Conservation (phyloP, 495 filamentous ascomycete species). For the Penicillium canariense region DNA sequence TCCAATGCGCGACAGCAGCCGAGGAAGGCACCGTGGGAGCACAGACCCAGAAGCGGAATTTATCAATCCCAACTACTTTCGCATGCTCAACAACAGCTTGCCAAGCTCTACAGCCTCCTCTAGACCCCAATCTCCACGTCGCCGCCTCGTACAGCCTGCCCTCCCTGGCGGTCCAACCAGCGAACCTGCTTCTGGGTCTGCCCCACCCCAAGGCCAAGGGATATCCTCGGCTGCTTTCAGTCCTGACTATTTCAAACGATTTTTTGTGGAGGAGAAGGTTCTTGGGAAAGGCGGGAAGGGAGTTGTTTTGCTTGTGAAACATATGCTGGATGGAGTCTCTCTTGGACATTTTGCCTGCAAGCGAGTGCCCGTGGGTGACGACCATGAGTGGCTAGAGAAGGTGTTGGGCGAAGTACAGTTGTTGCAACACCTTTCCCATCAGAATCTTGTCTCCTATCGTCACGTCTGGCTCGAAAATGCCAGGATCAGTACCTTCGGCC, state of each 20-base stretch:
- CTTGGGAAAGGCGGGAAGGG: slow-evolving; percentile 91
- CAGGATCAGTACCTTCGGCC: slow-evolving; percentile 77
- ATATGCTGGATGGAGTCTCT: slow-evolving; percentile 82
- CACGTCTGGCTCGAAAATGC: slow-evolving; percentile 96
- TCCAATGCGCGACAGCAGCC: slow-evolving; percentile 56
- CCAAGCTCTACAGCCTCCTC: slow-evolving; percentile 50
- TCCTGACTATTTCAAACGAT: slow-evolving; percentile 83
- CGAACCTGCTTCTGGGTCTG: slow-evolving; percentile 48
- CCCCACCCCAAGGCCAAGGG: slow-evolving; percentile 49
- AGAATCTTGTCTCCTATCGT: slow-evolving; percentile 94
- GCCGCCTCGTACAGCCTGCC: slow-evolving; percentile 50
- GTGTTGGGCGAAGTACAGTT: slow-evolving; percentile 90
- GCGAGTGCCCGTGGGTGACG: slow-evolving; percentile 89
- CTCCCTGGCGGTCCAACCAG: slow-evolving; percentile 37
- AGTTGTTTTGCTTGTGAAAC: slow-evolving; percentile 86
- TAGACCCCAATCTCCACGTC: slow-evolving; percentile 50
- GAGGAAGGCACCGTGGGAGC: slow-evolving; percentile 34
- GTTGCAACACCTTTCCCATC: slow-evolving; percentile 84
- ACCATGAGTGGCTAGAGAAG: slow-evolving; percentile 94
- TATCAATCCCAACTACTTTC: slow-evolving; percentile 88
- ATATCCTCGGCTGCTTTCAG: slow-evolving; percentile 86
- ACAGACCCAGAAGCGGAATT: slow-evolving; percentile 59
- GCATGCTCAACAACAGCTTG: slow-evolving; percentile 72
- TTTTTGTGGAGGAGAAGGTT: slow-evolving; percentile 84
- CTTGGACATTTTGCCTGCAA: slow-evolving; percentile 96